Base-by-base conservation (phyloP, 495 filamentous ascomycete species). In the Mycothermus thermophilus region DNA sequence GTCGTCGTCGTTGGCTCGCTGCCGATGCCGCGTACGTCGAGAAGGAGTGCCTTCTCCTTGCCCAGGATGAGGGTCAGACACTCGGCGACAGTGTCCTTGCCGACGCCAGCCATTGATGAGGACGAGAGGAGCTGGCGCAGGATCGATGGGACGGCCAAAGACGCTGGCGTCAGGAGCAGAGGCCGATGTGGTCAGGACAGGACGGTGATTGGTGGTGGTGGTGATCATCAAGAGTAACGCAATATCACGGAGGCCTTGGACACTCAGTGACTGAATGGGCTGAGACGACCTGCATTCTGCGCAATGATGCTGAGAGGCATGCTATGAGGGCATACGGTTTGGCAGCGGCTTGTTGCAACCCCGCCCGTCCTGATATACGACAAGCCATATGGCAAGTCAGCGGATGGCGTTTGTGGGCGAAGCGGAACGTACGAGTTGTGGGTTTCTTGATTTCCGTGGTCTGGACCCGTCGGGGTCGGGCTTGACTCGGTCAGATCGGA, bases 41-140 rank as follows among this genome's bases (percentile, higher is more conserved):
- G 27, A 11, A 55, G 41, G 5, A 52, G 17, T 23, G 41, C 39
- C 40, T 48, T 48, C 18, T 52, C 49, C 17, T 8, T 15, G 17
- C 49, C 49, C 5, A 55, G 42, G 9, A 52, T 32, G 13, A 44
- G 25, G 1, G 42, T 34, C 25, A 55, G 40, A 15, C 38, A 44
- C 38, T 52, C 49, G 31, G 49, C 49, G 2, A 50, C 44, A 3
- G 49, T 43, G 22, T 47, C 32, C 41, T 55, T 52, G 18, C 52
- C 52, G 13, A 49, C 47, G 32, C 41, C 37, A 37, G 27, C 52
- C 52, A 33, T 55, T 55, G 39, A 55, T 52, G 28, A 37, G 45
- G 5, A 55, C 35, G 14, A 55, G 37, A 20, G 52, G 52, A 5
- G 40, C 44, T 0, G 52, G 49, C 24, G 25, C 30, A 1, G 44